Percentiles rank a stretch among this genome's conserved stretches.
phyloP scores from a whole-genome alignment of 495 filamentous ascomycete species.

The Podospora conica region DNA sequence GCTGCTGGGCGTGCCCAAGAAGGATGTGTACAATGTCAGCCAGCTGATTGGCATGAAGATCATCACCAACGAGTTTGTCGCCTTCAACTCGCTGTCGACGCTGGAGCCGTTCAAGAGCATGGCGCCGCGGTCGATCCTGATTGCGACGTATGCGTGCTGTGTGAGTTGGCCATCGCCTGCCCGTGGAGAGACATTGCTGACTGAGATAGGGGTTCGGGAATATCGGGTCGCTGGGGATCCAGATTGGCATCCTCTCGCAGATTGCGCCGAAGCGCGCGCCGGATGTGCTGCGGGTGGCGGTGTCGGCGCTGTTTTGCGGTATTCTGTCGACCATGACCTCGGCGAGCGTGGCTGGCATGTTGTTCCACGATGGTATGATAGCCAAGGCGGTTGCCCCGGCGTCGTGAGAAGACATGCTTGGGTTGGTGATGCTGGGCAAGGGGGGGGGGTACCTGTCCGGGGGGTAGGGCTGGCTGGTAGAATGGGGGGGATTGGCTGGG shows the following conservation, averaged over 20 bases:
- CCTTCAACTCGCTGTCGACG: conserved; percentile 56
- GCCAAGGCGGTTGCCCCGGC: not conserved
- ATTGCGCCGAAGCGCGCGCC: conserved; percentile 66
- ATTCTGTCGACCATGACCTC: conserved; percentile 73
- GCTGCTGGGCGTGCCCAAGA: conserved; percentile 72
- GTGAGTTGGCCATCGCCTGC: conserved; percentile 49
- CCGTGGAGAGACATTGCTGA: conserved; percentile 57
- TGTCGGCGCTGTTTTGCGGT: conserved; percentile 73
- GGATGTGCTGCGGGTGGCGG: conserved; percentile 67
- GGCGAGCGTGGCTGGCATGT: conserved; percentile 70
- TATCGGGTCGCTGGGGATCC: conserved; percentile 73
- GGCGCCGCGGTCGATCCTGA: conserved; percentile 62
- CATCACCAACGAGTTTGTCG: conserved; percentile 68
- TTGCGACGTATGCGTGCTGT: conserved; percentile 87
- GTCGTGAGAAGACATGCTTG: too few relatives aligned
- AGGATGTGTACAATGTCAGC: conserved; percentile 65
- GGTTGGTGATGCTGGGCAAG: too few relatives aligned
- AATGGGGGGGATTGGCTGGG: not conserved
- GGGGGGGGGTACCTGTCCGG: too few relatives aligned
- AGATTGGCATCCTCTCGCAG: conserved; percentile 80
- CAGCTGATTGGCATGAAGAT: conserved; percentile 79
- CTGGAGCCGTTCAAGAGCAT: conserved; percentile 52
- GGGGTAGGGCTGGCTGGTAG: not conserved
- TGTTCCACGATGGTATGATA: conserved; percentile 19
- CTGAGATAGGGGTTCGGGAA: conserved; percentile 73